Percentiles rank a stretch among this genome's conserved stretches.
Conservation (phyloP, 352 stramenopile genomes). For the Phytopythium oedochilum region DNA sequence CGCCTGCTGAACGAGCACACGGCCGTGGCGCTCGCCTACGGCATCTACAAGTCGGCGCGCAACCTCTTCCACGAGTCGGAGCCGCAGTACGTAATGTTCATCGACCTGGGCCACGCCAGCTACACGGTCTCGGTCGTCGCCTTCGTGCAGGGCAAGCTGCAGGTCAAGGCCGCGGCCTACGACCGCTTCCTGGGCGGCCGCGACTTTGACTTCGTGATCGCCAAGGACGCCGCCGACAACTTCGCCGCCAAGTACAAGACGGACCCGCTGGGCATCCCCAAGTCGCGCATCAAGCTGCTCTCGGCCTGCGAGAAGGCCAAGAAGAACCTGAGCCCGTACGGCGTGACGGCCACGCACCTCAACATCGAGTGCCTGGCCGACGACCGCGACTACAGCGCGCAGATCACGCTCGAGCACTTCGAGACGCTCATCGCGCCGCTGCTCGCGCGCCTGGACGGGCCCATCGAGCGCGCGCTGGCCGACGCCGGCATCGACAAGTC, state of each 20-base stretch:
- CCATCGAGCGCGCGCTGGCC: slow-evolving; percentile 78
- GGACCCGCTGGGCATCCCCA: slow-evolving; percentile 88
- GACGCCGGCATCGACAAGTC: slow-evolving; percentile 89
- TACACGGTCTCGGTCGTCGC: slow-evolving; percentile 91
- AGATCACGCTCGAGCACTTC: slow-evolving; percentile 94
- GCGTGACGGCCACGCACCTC: slow-evolving; percentile 94
- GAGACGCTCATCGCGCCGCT: slow-evolving; percentile 91
- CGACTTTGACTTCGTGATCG: slow-evolving; percentile 96
- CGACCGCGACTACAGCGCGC: slow-evolving; percentile 95
- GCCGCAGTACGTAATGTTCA: slow-evolving; percentile 97
- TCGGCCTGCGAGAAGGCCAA: slow-evolving; percentile 98
- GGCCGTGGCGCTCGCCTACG: slow-evolving; percentile 93
- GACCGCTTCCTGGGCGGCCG: slow-evolving; percentile 95
- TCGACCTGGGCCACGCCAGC: slow-evolving; percentile 96
- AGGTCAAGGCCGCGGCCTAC: slow-evolving; percentile 92
- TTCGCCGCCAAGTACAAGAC: slow-evolving; percentile 97
- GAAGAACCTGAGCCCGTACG: slow-evolving; percentile 97
- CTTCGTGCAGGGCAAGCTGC: slow-evolving; percentile 95
- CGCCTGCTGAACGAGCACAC: slow-evolving; percentile 98
- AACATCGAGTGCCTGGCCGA: slow-evolving; percentile 98
- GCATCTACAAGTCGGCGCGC: slow-evolving; percentile 95
- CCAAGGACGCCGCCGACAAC: slow-evolving; percentile 90
- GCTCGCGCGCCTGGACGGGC: slow-evolving; percentile 75
- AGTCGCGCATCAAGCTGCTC: slow-evolving; percentile 96
- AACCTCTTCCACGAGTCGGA: slow-evolving; percentile 92